These are phyloP conservation scores for Carex pumila DNA, from an alignment of 176 grass and related monocot genomes.

Conservation along the genomic window DNA sequence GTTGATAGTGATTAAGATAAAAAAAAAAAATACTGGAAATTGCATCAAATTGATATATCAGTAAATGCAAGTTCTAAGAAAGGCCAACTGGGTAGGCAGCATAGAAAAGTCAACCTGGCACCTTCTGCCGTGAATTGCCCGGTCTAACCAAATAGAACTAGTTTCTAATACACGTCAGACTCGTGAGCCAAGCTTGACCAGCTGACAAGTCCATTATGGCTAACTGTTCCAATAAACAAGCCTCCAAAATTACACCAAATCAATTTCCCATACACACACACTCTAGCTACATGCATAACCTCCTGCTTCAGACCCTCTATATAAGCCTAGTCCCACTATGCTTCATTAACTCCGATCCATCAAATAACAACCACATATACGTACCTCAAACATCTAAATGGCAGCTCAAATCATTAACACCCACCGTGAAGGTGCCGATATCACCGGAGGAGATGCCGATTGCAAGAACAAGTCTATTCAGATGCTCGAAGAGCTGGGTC, in stretches of 20 bases:
- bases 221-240: not conserved
- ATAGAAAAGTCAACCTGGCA: too few species aligned
- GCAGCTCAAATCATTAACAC: slow-evolving; percentile 1
- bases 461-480: not conserved
- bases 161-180: not conserved
- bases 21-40: too few species aligned
- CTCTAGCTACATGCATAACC: not conserved
- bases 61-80: too few species aligned
- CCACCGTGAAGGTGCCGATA: slow-evolving; percentile 6
- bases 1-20: too few species aligned
- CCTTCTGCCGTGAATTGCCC: not conserved
- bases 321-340: not conserved
- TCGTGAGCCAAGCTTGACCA: not conserved
- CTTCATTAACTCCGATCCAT: not conserved
- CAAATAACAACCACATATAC: not conserved
- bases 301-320: not conserved
- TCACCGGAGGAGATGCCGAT: not conserved
- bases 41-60: too few species aligned
- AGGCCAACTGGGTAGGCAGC: too few species aligned
- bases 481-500: slow-evolving; percentile 10
- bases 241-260: not conserved
- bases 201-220: not conserved
- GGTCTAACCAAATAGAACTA: not conserved
- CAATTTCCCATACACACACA: not conserved
- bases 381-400: not conserved